phyloP scores from a whole-genome alignment of 495 filamentous ascomycete genomes.

The Platismatia glauca region DNA sequence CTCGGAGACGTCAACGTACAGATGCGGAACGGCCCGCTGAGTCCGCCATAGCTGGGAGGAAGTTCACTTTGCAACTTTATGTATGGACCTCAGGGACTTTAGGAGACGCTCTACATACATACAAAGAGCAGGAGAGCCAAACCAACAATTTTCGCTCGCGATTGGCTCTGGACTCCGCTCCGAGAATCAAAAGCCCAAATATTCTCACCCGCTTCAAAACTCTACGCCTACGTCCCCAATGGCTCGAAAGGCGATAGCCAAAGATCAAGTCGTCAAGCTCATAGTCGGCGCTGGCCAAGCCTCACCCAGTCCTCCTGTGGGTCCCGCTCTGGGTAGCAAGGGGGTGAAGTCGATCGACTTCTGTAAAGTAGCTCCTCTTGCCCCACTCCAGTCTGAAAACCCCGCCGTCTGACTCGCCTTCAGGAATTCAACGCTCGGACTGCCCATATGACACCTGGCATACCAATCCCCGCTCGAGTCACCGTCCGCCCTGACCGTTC shows the following conservation, averaged over 20 bases:
- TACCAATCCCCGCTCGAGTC: conserved; percentile 80
- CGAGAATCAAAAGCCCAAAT: neutral
- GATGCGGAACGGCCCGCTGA: neutral
- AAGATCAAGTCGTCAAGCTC: conserved; percentile 89
- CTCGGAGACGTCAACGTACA: conserved; percentile 1
- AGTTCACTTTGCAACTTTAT: no score
- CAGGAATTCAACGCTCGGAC: conserved; percentile 98
- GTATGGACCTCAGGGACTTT: no score
- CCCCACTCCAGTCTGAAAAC: neutral
- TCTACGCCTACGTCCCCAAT: conserved; percentile 45
- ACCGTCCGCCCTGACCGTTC: conserved; percentile 89
- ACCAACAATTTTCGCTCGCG: neutral
- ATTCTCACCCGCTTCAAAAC: neutral
- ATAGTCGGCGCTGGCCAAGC: conserved; percentile 98
- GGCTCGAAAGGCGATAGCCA: conserved; percentile 64
- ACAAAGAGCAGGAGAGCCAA: neutral
- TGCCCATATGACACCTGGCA: conserved; percentile 69
- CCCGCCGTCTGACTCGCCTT: conserved; percentile 8
- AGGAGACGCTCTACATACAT: neutral
- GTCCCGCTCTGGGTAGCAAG: conserved; percentile 92
- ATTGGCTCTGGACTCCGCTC: neutral
- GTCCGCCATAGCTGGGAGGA: no score
- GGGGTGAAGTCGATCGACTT: conserved; percentile 99
- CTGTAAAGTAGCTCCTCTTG: conserved; percentile 66
- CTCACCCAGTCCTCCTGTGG: conserved; percentile 91